Base-by-base conservation (phyloP, 441 rosid species). In the Erysimum cheiri region DNA sequence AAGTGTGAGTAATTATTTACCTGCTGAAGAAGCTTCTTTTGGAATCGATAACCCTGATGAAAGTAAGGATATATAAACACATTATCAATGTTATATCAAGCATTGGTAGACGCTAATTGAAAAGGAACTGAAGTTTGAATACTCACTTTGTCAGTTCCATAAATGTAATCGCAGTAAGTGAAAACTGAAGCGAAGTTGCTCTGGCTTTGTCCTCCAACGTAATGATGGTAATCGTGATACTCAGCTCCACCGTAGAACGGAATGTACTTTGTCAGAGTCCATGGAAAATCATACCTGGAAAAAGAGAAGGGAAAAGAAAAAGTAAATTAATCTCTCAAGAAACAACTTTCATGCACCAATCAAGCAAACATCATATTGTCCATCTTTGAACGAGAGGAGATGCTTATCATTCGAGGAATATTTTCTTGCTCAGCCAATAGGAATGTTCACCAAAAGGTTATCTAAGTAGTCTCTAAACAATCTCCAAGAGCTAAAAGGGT, bases 161-260 rank as follows among this genome's bases (percentile, higher is more conserved):
- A 92, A 10, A 90, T 72, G 74, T 49, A 87, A 71, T 92, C 96
- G 46, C 98, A 92, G 70, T 92, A 89, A 40, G 96, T 89, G 79
- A 92, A 90, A 19, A 90, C 88, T 6, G 93, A 92, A 54, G 96
- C 94, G 47, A 92, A 92, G 74, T 90, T 92, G 78, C 90, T 88
- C 6, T 90, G 96, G 79, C 95, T 88, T 77, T 85, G 84, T 60
- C 85, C 88, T 67, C 96, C 96, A 59, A 88, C 95, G 40, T 87
- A 88, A 69, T 90, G 96, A 80, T 92, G 95, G 60, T 87, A 92
- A 70, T 92, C 96, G 73, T 92, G 95, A 77, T 85, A 81, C 44
- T 85, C 93, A 8, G 96, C 90, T 24, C 95, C 98, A 41, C 93
- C 96, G 47, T 92, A 92, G 44, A 87, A 92, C 4, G 95, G 93